Evolutionary conservation across 352 stramenopile genomes (phyloP), one percentile per base, ranked within the genome.

Genomic region (Peronosclerospora sorghi): DNA sequence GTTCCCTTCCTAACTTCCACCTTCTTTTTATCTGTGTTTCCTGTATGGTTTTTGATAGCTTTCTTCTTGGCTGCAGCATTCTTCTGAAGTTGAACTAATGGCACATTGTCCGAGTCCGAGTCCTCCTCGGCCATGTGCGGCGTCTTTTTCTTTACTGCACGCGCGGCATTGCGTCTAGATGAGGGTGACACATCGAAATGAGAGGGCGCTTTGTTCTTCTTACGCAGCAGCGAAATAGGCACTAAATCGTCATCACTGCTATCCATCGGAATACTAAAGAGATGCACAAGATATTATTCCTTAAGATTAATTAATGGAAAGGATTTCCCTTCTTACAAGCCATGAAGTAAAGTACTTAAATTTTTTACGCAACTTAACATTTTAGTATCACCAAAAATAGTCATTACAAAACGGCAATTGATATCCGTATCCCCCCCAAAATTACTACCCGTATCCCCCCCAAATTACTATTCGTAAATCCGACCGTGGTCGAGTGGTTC

Each of bases 51-150:
- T 23, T 36, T 66, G 5, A 39, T 58, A 19, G 10, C 10, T 40
- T 59, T 54, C 24, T 84, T 89, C 46, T 79, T 87, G 34, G 82
- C 60, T 38, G 67, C 38, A 7, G 15, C 34, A 26, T 53, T 65
- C 35, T 87, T 92, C 56, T 94, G 94, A 27, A 93, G 68, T 41
- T 88, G 59, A 24, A 84, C 68, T 35, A 94, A 68, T 32, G 83
- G 80, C 23, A 88, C 42, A 41, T 75, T 73, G 48, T 94, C 83
- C 36, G 84, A 87, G 50, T 86, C 68, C 46, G 73, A 73, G 48
- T 89, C 72, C 34, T 54, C 62, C 20, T 80, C 61, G 35, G 68
- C 51, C 20, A 61, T 50, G 8, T 55, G 42, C 43, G 56, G 45
- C 17, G 40, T 52, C 41, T 64, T 48, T 12, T 55, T 26, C 54